These are phyloP conservation scores for Blepharisma undulans DNA, from an alignment of 169 alveolate genomes.

Conservation along the genomic window DNA sequence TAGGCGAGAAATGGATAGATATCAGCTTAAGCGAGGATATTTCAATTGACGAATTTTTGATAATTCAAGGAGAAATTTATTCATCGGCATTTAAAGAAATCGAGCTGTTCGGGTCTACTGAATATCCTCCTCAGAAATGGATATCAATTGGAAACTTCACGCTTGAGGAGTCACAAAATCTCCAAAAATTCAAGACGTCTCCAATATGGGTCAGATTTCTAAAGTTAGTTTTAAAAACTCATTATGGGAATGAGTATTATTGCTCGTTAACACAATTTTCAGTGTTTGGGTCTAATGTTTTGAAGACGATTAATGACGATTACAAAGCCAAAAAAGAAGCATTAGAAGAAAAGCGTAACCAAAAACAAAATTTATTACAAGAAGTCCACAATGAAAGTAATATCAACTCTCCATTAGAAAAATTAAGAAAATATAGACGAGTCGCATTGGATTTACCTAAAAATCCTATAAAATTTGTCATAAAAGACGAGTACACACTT, in stretches of 20 bases:
- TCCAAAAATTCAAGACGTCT: background rate
- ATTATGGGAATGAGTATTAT: constrained; percentile 32
- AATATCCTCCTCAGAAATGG: constrained; percentile 21
- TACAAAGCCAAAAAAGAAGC: constrained; percentile 2
- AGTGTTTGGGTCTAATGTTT: background rate
- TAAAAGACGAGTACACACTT: background rate
- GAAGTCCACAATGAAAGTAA: background rate
- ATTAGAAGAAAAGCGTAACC: background rate
- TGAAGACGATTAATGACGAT: constrained; percentile 11
- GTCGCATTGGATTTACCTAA: background rate
- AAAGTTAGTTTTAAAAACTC: background rate
- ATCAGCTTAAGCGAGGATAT: background rate
- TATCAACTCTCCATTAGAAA: background rate
- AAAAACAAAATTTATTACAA: background rate
- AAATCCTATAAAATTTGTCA: background rate
- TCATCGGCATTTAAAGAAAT: constrained; percentile 14
- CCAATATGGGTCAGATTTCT: constrained; percentile 30
- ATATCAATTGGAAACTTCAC: background rate
- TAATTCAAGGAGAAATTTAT: constrained; percentile 32
- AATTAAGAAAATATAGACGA: background rate
- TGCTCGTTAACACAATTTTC: constrained; percentile 10
- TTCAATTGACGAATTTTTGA: background rate
- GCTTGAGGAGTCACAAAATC: background rate
- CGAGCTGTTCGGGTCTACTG: background rate
- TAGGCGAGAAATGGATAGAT: constrained; percentile 29